phyloP scores from a whole-genome alignment of 805 yeast species.

The Cyberlindnera nakhonratchasimensis region DNA sequence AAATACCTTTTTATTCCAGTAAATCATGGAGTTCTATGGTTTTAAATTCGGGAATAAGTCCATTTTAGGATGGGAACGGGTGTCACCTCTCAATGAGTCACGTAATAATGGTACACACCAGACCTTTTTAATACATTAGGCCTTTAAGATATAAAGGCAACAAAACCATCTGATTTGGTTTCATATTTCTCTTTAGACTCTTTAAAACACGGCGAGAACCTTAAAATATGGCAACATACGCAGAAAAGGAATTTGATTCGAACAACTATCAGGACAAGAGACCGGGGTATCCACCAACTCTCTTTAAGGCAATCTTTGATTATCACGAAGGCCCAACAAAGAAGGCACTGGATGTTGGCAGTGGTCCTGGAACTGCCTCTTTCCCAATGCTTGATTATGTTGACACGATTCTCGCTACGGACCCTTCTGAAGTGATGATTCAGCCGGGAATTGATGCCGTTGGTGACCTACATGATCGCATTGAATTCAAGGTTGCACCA shows the following conservation, averaged over 20 bases:
- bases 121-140: too few species aligned
- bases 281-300: conserved; percentile 57
- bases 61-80: too few species aligned
- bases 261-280: conserved; percentile 49
- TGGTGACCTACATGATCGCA: conserved; percentile 17
- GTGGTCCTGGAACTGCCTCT: conserved; percentile 71
- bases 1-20: too few species aligned
- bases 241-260: conserved; percentile 47
- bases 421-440: conserved; percentile 54
- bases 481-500: conserved; percentile 20
- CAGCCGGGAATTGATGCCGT: conserved; percentile 33
- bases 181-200: too few species aligned
- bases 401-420: conserved; percentile 50
- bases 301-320: conserved; percentile 39
- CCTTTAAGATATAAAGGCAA: too few species aligned
- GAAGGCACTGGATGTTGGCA: conserved; percentile 58
- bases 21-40: too few species aligned
- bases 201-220: too few species aligned
- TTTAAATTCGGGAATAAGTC: too few species aligned
- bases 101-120: too few species aligned
- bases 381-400: conserved; percentile 43
- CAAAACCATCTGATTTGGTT: too few species aligned
- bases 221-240: conserved; percentile 50
- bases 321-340: conserved; percentile 37
- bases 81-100: too few species aligned